Evolutionary conservation across 1,139 yeast species (phyloP).

Genomic region (Scheffersomyces parashehatae): DNA sequence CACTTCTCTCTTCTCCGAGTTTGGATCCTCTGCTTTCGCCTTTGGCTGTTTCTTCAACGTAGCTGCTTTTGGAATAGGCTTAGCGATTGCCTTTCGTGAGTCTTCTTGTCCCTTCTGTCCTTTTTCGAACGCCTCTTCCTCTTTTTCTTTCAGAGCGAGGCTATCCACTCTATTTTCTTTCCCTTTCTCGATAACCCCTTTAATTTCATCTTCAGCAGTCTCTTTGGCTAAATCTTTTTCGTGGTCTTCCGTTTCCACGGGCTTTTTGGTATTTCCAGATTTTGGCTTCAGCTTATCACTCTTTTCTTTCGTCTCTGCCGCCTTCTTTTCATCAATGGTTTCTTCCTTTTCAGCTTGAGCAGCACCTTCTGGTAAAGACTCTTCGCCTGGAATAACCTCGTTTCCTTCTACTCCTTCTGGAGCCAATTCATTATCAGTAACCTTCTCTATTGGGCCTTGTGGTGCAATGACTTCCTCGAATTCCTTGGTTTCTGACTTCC

Average conservation of each 20-base stretch:
- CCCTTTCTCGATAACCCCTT: slow-evolving; percentile 1
- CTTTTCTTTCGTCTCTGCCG: slow-evolving; percentile 1
- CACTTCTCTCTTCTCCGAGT: not conserved
- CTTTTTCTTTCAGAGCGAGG: slow-evolving; percentile 1
- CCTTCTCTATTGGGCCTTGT: slow-evolving; percentile 2
- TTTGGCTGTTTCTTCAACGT: too few relatives aligned
- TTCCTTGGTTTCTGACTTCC: slow-evolving; percentile 5
- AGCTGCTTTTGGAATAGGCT: too few relatives aligned
- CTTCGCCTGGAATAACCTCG: not conserved
- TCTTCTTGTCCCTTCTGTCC: slow-evolving; percentile 4
- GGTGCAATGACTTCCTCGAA: slow-evolving; percentile 3
- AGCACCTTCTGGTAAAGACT: not conserved
- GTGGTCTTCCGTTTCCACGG: not conserved
- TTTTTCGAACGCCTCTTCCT: not conserved
- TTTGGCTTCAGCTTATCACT: too few relatives aligned
- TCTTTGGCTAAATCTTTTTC: slow-evolving; percentile 2
- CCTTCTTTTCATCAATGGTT: slow-evolving; percentile 4
- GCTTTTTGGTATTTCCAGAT: slow-evolving; percentile 2
- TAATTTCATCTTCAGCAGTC: not conserved
- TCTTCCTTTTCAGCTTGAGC: slow-evolving; percentile 6
- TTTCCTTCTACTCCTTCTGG: slow-evolving; percentile 4
- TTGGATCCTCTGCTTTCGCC: too few relatives aligned
- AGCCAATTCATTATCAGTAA: not conserved
- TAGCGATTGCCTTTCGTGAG: slow-evolving; percentile 5
- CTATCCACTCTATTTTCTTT: slow-evolving; percentile 1